These are phyloP conservation scores for Aulographum hederae DNA, from an alignment of 2,329 filamentous ascomycete genomes.

Conservation along the genomic window DNA sequence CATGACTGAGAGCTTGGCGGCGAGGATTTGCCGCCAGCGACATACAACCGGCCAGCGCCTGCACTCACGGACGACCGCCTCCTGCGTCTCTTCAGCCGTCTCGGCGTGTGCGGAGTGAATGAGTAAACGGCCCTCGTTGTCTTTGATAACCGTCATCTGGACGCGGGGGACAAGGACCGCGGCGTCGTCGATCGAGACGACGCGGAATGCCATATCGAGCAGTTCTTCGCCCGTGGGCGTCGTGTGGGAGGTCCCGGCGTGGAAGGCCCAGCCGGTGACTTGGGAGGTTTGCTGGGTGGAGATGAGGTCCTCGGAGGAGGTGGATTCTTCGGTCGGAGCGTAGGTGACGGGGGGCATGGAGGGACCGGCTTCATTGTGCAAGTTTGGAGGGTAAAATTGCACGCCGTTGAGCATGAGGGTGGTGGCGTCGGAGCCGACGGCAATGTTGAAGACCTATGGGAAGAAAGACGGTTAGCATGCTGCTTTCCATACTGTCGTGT, in stretches of 20 bases:
- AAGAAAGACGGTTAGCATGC: not conserved
- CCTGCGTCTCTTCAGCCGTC: not conserved
- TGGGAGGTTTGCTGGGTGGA: no score
- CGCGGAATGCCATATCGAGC: constrained; percentile 18
- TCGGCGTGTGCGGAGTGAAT: constrained; percentile 10
- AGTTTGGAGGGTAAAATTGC: constrained; percentile 18
- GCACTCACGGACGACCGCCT: not conserved
- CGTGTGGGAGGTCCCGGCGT: constrained; percentile 17
- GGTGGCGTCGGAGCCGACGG: constrained; percentile 14
- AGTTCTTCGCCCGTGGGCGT: constrained; percentile 17
- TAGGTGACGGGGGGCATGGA: constrained; percentile 8
- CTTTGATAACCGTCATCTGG: constrained; percentile 18
- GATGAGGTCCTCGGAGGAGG: constrained; percentile 9
- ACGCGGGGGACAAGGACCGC: constrained; percentile 15
- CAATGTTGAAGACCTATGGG: constrained; percentile 18
- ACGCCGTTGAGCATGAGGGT: constrained; percentile 16
- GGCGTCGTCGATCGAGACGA: constrained; percentile 15
- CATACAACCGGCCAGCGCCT: constrained; percentile 13
- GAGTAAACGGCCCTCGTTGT: constrained; percentile 16
- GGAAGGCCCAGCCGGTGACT: constrained; percentile 16
- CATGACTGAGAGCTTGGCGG: constrained; percentile 11
- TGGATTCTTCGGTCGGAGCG: constrained; percentile 5
- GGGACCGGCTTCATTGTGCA: constrained; percentile 13
- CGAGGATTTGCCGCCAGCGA: constrained; percentile 22
- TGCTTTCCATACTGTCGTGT: not conserved